A percentile compares a stretch with the other conserved stretches of the same genome.
Conservation (phyloP, 805 yeast genomes). For the Candida parachauliodes region DNA sequence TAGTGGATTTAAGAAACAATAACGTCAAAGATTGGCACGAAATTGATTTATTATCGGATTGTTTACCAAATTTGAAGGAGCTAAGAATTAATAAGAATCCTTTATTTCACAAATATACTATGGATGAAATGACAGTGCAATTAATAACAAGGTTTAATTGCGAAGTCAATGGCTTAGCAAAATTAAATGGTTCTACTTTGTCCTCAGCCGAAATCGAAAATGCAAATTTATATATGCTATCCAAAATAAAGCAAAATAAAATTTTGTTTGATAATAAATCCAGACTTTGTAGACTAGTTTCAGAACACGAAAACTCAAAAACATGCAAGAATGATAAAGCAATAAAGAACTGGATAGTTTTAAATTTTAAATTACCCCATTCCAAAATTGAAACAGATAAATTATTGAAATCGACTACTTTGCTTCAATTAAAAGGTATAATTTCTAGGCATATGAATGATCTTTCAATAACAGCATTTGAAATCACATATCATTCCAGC, state of each 20-base stretch:
- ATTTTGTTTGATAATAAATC: conserved; percentile 14
- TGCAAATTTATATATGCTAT: conserved; percentile 66
- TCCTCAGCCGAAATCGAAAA: conserved; percentile 47
- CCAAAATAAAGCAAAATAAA: conserved; percentile 39
- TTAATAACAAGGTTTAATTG: conserved; percentile 44
- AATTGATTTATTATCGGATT: conserved; percentile 32
- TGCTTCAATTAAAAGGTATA: conserved; percentile 34
- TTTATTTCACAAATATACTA: conserved; percentile 26
- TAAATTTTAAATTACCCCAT: conserved; percentile 2
- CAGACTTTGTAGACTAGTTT: conserved; percentile 43
- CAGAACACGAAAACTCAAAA: conserved; percentile 21
- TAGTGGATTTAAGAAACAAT: conserved; percentile 54
- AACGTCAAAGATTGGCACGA: conserved; percentile 42
- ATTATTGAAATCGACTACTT: conserved; percentile 19
- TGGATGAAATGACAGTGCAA: conserved; percentile 27
- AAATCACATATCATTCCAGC: conserved; percentile 23
- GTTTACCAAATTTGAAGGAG: conserved; percentile 41
- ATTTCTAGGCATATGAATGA: conserved; percentile 16
- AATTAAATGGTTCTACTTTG: conserved; percentile 58
- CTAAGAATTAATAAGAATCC: conserved; percentile 56
- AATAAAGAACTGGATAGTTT: conserved; percentile 9
- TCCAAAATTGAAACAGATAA: neutral
- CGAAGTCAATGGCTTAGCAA: conserved; percentile 24
- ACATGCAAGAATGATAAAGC: conserved; percentile 1
- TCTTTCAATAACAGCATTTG: conserved; percentile 21